These are phyloP conservation scores for Eimeria sp. DNA, from an alignment of 169 alveolate genomes.

Conservation along the genomic window DNA sequence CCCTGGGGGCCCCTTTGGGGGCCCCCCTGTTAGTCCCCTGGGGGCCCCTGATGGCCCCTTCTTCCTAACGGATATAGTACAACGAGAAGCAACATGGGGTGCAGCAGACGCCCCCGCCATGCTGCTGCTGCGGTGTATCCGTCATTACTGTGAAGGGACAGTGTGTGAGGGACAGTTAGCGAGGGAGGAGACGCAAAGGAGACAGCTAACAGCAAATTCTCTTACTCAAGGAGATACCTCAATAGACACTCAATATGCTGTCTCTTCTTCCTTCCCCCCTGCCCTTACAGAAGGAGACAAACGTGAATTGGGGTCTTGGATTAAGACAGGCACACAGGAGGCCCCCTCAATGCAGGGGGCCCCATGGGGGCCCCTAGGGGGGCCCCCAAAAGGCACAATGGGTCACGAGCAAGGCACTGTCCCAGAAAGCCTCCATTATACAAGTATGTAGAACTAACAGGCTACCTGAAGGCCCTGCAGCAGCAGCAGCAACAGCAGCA, in stretches of 20 bases:
- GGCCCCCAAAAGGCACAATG: background rate
- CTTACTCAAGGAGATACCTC: background rate
- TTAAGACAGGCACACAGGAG: background rate
- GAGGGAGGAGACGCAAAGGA: slow-evolving; percentile 8
- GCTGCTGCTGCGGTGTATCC: slow-evolving; percentile 32
- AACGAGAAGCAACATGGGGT: slow-evolving; percentile 40
- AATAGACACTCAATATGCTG: background rate
- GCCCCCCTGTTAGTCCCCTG: background rate
- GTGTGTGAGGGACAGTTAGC: slow-evolving; percentile 9
- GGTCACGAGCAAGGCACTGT: background rate
- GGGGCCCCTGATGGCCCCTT: slow-evolving; percentile 18
- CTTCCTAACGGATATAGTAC: slow-evolving; percentile 40
- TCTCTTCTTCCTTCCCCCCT: background rate
- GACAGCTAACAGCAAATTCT: background rate
- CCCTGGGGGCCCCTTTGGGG: background rate
- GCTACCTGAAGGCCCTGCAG: background rate
- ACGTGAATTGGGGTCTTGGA: background rate
- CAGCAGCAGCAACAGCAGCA: slow-evolving; percentile 49
- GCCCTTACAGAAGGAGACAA: background rate
- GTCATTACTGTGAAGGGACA: background rate
- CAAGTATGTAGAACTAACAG: background rate
- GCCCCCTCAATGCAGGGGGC: background rate
- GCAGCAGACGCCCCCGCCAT: slow-evolving; percentile 63
- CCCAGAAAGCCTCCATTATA: background rate
- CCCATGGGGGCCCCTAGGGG: background rate